Conservation (phyloP, 106 monocot species). For the Platanthera zijinensis region DNA sequence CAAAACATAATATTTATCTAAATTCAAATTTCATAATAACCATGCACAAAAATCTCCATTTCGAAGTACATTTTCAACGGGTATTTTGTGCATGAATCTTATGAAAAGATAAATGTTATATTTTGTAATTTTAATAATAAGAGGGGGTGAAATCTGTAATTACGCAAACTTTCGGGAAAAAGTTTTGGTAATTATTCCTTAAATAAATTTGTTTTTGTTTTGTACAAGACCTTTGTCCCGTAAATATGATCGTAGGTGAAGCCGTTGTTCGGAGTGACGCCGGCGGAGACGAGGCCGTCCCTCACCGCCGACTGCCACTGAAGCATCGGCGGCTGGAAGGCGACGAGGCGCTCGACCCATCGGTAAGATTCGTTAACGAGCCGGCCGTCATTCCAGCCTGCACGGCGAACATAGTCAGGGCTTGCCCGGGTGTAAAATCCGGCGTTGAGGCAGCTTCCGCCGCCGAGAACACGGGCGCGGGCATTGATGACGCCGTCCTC, state of each 20-base stretch:
- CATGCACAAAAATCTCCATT: too few relatives aligned
- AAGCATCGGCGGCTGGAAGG: conserved; percentile 28
- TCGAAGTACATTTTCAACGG: too few relatives aligned
- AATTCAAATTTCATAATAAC: too few relatives aligned
- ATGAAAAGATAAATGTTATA: too few relatives aligned
- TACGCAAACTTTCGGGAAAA: too few relatives aligned
- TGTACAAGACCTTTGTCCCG: conserved; percentile 15
- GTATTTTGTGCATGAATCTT: too few relatives aligned
- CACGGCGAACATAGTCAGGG: not conserved
- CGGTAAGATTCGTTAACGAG: conserved; percentile 45
- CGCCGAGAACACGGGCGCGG: conserved; percentile 17
- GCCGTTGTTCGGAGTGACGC: conserved; percentile 14
- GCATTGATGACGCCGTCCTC: conserved; percentile 18
- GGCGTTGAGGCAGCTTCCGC: conserved; percentile 23
- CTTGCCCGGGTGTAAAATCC: conserved; percentile 21
- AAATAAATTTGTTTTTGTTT: too few relatives aligned
- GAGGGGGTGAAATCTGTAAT: too few relatives aligned
- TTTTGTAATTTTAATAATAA: too few relatives aligned
- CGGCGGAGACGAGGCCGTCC: conserved; percentile 45
- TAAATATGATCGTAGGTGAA: conserved; percentile 19
- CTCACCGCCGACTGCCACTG: conserved; percentile 70
- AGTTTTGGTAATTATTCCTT: too few relatives aligned
- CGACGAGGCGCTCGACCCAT: conserved; percentile 49
- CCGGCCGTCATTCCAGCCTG: conserved; percentile 6
- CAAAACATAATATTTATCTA: too few relatives aligned